These are phyloP conservation scores for Parascedosporium putredinis DNA, from an alignment of 2,329 filamentous ascomycete genomes.

Conservation along the genomic window DNA sequence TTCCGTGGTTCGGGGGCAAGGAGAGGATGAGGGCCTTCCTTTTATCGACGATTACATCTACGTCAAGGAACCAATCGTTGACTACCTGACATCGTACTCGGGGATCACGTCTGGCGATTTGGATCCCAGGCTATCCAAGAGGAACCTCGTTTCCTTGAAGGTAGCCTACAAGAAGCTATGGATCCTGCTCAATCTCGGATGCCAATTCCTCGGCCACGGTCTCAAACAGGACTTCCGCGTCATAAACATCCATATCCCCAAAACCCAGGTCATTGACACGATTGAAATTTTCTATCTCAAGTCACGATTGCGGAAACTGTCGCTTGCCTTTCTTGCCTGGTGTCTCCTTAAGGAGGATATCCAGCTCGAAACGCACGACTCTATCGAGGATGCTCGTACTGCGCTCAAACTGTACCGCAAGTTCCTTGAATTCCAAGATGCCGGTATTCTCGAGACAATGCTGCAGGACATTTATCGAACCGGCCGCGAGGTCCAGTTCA, in stretches of 20 bases:
- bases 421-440: constrained; percentile 79
- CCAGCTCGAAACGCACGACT: constrained; percentile 85
- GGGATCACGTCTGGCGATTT: constrained; percentile 82
- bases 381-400: constrained; percentile 87
- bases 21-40: constrained; percentile 66
- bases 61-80: constrained; percentile 82
- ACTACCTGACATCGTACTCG: constrained; percentile 90
- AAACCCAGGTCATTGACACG: constrained; percentile 84
- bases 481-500: constrained; percentile 38
- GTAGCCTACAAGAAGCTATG: constrained; percentile 96
- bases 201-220: constrained; percentile 87
- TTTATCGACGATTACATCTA: constrained; percentile 98
- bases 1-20: constrained; percentile 75
- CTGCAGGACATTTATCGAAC: constrained; percentile 72
- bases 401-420: constrained; percentile 83
- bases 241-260: constrained; percentile 94
- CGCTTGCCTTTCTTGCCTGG: constrained; percentile 85
- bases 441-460: constrained; percentile 72
- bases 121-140: constrained; percentile 64
- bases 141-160: constrained; percentile 80
- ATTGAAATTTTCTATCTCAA: constrained; percentile 83
- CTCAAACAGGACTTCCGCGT: constrained; percentile 93
- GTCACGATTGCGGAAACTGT: constrained; percentile 73
- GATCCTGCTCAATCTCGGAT: constrained; percentile 89
- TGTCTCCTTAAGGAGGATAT: constrained; percentile 87